Percentiles rank a stretch among this genome's conserved stretches.
Evolutionary conservation across 164 flowering plant species (phyloP).

Genomic region (Paratinospora sagittata): DNA sequence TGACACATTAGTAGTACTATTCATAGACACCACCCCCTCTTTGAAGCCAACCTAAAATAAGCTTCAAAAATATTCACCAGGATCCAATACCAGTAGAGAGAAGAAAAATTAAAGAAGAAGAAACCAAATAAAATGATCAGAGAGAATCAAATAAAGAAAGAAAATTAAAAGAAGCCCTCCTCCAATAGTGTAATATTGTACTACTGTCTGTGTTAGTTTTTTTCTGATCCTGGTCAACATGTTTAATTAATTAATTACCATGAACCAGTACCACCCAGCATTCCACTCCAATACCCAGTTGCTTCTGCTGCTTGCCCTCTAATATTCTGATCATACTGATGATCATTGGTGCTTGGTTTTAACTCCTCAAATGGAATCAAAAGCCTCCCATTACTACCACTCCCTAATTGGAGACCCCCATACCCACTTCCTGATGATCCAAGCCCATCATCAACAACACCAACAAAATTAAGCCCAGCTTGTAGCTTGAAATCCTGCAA

Average conservation of each 20-base stretch:
- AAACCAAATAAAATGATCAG: no score
- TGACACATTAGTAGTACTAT: not conserved
- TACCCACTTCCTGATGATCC: slow-evolving; percentile 33
- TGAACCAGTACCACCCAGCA: slow-evolving; percentile 68
- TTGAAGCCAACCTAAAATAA: slow-evolving; percentile 37
- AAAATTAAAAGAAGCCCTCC: not conserved
- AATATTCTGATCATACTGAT: slow-evolving; percentile 29
- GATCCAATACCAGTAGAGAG: slow-evolving; percentile 8
- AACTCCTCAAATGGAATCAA: slow-evolving; percentile 73
- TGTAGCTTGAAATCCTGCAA: slow-evolving; percentile 56
- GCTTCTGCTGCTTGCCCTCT: slow-evolving; percentile 44
- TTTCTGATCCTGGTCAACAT: not conserved
- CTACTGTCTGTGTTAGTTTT: slow-evolving; percentile 22
- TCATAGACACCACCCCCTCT: slow-evolving; percentile 20
- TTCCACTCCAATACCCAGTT: slow-evolving; percentile 83
- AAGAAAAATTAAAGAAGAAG: slow-evolving; percentile 9
- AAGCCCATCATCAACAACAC: slow-evolving; percentile 46
- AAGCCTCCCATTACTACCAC: slow-evolving; percentile 38
- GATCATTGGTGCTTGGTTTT: slow-evolving; percentile 36
- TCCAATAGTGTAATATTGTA: no score
- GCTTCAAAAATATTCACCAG: slow-evolving; percentile 26
- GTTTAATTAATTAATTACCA: slow-evolving; percentile 33
- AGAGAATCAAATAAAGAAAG: slow-evolving; percentile 1
- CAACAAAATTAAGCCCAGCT: slow-evolving; percentile 47
- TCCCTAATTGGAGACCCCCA: slow-evolving; percentile 24